Evolutionary conservation across 2,329 filamentous ascomycete species (phyloP), one percentile per base, ranked within the genome.

Genomic region (Colletotrichum australisinense): DNA sequence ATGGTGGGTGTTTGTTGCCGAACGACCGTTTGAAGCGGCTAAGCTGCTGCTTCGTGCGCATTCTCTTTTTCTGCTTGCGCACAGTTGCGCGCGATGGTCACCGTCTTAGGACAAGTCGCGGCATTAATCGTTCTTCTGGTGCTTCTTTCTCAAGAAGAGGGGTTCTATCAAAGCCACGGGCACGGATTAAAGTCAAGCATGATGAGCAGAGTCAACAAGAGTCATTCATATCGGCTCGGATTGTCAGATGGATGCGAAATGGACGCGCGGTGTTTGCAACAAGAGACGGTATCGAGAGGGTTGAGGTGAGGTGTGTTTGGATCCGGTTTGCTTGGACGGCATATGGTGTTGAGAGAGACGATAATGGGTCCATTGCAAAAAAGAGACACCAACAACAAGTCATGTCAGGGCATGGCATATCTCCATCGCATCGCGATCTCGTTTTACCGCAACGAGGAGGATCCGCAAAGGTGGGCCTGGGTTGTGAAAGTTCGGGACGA

Each of bases 401-500:
- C 38, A 49, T n/a, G 42, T 19, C 38, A 49, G 6, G 19, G 42
- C 32, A n/a, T 19, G 6, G 16, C 49, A 22, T 38, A 26, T 38
- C 63, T 16, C 52, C 11, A 46, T 65, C 52, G 30, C 52, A 65
- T 35, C 52, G 28, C 30, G 32, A 42, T 46, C 52, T 65, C 24
- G 30, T 28, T 38, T 26, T 38, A 14, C 52, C 19, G 11, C 16
- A 38, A 49, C 38, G 58, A 49, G 22, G 69, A 30, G 30, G 42
- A 63, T 53, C 53, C 49, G 35, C 60, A 63, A 30, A 35, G 35
- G 58, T 68, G 64, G 69, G 69, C 30, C 64, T 24, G 52, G 28
- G 49, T 16, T 72, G 28, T 66, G 55, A 60, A 52, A 69, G 70
- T 70, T 70, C 70, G 58, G 70, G 66, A 64, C 66, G 70, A 70